Evolutionary conservation across 306 rosid species (phyloP), one percentile per base, ranked within the genome.

Genomic region (Acacia acuminata): DNA sequence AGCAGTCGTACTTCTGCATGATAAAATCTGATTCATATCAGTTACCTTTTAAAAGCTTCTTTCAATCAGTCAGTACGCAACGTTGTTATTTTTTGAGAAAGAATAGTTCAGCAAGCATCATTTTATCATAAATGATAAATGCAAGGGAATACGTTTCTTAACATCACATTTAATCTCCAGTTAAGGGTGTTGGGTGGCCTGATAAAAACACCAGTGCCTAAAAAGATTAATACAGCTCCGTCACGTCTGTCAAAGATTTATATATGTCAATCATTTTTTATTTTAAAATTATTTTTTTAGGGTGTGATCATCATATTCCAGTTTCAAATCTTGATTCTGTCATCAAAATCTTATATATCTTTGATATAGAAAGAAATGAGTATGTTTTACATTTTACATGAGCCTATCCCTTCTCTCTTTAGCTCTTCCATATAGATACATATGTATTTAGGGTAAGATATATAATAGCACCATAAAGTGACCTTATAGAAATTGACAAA

Each of bases 31-130:
- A n/a, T 42, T 76, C 30, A 5, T 60, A 19, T 43, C 40, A 27
- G 17, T 56, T 68, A 56, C 81, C 81, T 75, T 48, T 38, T 81
- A 10, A 32, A 48, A 22, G 71, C 9, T n/a, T 65, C 63, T 56
- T 56, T 44, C 63, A 51, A 12, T 47, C 36, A 27, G 38, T 67
- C 19, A 15, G 20, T 25, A 71, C 63, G 38, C 48, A 56, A 56
- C 71, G 16, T 44, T 42, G 10, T 53, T 58, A n/a, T 78, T n/a
- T 78, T 11, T 19, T 7, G 53, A 67, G 82, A 67, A 67, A 71
- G 72, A 61, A 27, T 22, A 69, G 69, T 14, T 22, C 69, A 38
- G 27, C 30, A 22, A 51, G 76, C 66, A 68, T 79, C 53, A 22
- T 36, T 36, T 5, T 32, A 66, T 38, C 5, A 16, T 32, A 56